Conservation (phyloP, 208 protist species). For the Leishmania turanica region DNA sequence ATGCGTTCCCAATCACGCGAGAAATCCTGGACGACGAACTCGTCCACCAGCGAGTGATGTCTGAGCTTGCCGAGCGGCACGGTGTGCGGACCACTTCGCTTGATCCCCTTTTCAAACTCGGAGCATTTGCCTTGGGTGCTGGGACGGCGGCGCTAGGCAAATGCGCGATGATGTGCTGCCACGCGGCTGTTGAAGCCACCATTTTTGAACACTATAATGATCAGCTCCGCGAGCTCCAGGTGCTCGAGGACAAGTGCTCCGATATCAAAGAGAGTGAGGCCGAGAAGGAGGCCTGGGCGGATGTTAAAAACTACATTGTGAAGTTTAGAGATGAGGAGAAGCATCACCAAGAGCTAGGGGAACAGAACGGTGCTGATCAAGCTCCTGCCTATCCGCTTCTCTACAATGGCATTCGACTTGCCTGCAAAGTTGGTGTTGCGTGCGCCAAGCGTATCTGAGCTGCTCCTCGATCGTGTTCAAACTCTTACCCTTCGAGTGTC, state of each 20-base stretch:
- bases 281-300: slow-evolving; percentile 52
- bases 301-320: slow-evolving; percentile 74
- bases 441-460: slow-evolving; percentile 67
- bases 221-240: slow-evolving; percentile 81
- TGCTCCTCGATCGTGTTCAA: neutral
- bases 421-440: slow-evolving; percentile 72
- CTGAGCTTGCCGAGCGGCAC: slow-evolving; percentile 70
- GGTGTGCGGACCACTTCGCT: slow-evolving; percentile 60
- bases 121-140: slow-evolving; percentile 73
- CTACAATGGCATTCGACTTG: slow-evolving; percentile 81
- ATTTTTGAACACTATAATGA: slow-evolving; percentile 91
- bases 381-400: slow-evolving; percentile 76
- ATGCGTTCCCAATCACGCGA: slow-evolving; percentile 64
- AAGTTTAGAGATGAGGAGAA: slow-evolving; percentile 88
- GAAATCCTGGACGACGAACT: slow-evolving; percentile 85
- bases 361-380: slow-evolving; percentile 72
- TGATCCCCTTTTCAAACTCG: slow-evolving; percentile 76
- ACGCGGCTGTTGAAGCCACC: slow-evolving; percentile 84
- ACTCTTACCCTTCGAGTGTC: neutral
- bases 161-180: slow-evolving; percentile 90
- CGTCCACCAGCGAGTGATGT: slow-evolving; percentile 76
- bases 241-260: slow-evolving; percentile 36
- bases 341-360: slow-evolving; percentile 85
- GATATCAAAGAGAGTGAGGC: slow-evolving; percentile 30
- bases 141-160: slow-evolving; percentile 77